Evolutionary conservation across 345 rosid genomes (phyloP), one percentile per base, ranked within the genome.

Genomic region (Toxicodendron radicans): DNA sequence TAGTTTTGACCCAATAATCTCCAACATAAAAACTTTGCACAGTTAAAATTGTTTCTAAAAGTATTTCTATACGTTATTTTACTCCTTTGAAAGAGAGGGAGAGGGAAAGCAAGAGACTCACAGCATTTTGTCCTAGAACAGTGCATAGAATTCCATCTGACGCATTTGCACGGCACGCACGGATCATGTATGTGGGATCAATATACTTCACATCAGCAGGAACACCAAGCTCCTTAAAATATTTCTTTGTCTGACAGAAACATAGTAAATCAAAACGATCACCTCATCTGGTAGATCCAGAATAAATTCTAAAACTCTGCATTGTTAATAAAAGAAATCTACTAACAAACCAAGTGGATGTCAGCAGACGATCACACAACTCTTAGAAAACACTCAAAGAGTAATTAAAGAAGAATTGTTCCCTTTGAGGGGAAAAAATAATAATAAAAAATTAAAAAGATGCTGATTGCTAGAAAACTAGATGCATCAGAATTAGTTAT

Each of bases 121-220:
- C 99, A 33, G 98, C 98, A 81, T 95, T 95, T 86, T 95, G 99
- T 72, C 99, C 98, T 35, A 95, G 89, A 82, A 95, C 97, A n/a
- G 97, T 85, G 75, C 98, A 90, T 49, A 93, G 88, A 73, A 95
- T 95, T 73, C 98, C 95, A 80, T 95, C 98, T 43, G 99, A 93
- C 41, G 97, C 98, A 86, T 95, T 91, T 49, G 99, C 98, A 70
- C 97, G 95, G 75, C 88, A 84, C 7, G 97, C 98, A 0, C 97
- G 95, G 78, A 95, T 90, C 99, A 93, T 93, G 82, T 95, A 93
- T 63, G 97, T 95, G 64, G 99, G 99, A 85, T 93, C 99, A 64
- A 91, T 95, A 78, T 91, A 93, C 84, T 93, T 95, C 43, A 92
- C 97, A 79, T 95, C 97, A 35, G 87, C 85, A 41, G 97, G 89